Evolutionary conservation across 352 stramenopile species (phyloP).

Genomic region (Phytopythium vexans): DNA sequence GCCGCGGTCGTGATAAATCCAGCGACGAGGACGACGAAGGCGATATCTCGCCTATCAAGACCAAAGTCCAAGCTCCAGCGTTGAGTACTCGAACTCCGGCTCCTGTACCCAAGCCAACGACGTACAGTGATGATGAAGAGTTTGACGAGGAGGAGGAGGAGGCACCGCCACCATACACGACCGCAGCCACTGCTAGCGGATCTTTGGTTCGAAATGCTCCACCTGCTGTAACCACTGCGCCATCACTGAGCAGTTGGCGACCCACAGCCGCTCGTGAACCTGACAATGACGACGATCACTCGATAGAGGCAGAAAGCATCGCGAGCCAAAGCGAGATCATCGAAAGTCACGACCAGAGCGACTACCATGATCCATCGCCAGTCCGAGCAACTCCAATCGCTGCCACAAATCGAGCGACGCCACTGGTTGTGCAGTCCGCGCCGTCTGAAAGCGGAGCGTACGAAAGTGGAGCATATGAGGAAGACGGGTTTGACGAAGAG

Average conservation of each 20-base stretch:
- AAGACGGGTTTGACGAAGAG: constrained; percentile 57
- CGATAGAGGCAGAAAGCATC: constrained; percentile 25
- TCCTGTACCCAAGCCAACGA: neutral
- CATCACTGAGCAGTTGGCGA: neutral
- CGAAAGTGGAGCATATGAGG: constrained; percentile 45
- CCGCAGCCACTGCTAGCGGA: neutral
- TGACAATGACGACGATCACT: constrained; percentile 7
- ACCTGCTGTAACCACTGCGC: neutral
- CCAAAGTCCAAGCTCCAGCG: too few species aligned
- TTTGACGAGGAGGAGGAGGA: constrained; percentile 15
- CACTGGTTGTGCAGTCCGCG: neutral
- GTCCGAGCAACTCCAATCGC: too few species aligned
- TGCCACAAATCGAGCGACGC: neutral
- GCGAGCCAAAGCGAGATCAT: constrained; percentile 30
- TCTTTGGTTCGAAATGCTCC: too few species aligned
- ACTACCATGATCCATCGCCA: neutral
- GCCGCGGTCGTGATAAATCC: constrained; percentile 5
- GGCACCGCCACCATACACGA: neutral
- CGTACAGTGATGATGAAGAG: constrained; percentile 7
- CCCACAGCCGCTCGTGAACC: neutral
- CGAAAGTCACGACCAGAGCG: constrained; percentile 11
- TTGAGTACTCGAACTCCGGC: neutral
- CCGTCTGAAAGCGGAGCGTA: constrained; percentile 13
- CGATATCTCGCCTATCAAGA: constrained; percentile 5
- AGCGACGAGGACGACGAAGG: constrained; percentile 10